phyloP scores from a whole-genome alignment of 106 monocot genomes.

The Dactylorhiza incarnata region DNA sequence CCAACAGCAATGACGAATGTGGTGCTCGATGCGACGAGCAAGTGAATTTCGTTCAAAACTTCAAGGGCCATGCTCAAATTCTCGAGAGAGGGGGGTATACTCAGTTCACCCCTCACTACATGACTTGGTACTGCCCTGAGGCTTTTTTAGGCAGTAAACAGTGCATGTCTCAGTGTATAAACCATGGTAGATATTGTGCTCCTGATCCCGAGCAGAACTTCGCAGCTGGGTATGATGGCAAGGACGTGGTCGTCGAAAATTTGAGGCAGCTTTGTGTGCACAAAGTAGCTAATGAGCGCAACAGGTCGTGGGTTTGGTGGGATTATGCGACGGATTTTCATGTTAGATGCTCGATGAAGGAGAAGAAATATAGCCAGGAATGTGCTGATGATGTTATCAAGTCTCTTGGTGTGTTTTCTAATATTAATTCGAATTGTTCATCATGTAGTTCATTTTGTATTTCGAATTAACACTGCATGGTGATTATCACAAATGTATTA shows the following conservation, averaged over 20 bases:
- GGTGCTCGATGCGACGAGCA: slow-evolving; percentile 55
- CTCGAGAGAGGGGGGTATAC: slow-evolving; percentile 69
- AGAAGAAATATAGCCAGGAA: slow-evolving; percentile 63
- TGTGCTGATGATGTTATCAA: slow-evolving; percentile 76
- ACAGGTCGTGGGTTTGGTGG: slow-evolving; percentile 84
- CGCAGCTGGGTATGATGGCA: slow-evolving; percentile 70
- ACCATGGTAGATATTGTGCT: slow-evolving; percentile 82
- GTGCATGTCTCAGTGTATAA: slow-evolving; percentile 84
- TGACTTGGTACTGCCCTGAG: slow-evolving; percentile 85
- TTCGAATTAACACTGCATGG: neutral
- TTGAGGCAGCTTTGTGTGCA: slow-evolving; percentile 91
- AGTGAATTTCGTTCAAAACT: slow-evolving; percentile 58
- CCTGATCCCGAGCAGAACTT: slow-evolving; percentile 91
- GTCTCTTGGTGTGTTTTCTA: slow-evolving; percentile 45
- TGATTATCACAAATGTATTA: slow-evolving; percentile 12
- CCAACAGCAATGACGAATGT: slow-evolving; percentile 72
- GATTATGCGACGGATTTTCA: slow-evolving; percentile 88
- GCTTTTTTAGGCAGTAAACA: slow-evolving; percentile 49
- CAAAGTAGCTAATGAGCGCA: slow-evolving; percentile 52
- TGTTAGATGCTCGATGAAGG: slow-evolving; percentile 83
- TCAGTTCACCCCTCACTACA: slow-evolving; percentile 85
- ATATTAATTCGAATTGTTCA: neutral
- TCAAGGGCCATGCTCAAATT: slow-evolving; percentile 82
- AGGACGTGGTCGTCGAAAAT: slow-evolving; percentile 80
- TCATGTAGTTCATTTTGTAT: neutral